Percentiles rank a stretch among this genome's conserved stretches.
Conservation (phyloP, 768 basidiomycete genomes). For the Pilatotrama ljubarskyi region DNA sequence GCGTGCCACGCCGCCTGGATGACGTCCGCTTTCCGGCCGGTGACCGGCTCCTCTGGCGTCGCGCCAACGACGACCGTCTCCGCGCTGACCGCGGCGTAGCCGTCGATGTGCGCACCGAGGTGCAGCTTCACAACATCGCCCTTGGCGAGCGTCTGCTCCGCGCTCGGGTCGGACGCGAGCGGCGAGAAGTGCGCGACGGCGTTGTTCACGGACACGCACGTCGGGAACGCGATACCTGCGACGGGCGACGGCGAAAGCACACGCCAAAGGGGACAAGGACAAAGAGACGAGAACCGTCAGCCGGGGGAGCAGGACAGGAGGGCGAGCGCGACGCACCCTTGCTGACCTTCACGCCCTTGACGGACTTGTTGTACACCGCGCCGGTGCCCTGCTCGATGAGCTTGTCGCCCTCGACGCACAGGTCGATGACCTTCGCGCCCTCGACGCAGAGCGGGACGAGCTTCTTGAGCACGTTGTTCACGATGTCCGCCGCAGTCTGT, state of each 20-base stretch:
- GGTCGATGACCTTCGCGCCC: constrained; percentile 86
- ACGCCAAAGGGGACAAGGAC: neutral
- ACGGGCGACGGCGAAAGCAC: neutral
- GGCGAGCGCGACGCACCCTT: constrained; percentile 62
- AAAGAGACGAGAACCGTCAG: neutral
- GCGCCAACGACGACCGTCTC: constrained; percentile 93
- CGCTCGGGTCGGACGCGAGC: constrained; percentile 80
- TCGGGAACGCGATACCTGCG: constrained; percentile 91
- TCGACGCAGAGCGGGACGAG: constrained; percentile 74
- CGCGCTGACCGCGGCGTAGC: constrained; percentile 90
- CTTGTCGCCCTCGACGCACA: constrained; percentile 92
- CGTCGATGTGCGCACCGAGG: constrained; percentile 97
- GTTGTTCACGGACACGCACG: constrained; percentile 92
- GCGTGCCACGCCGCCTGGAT: constrained; percentile 93
- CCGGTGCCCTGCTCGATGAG: constrained; percentile 85
- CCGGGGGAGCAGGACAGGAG: neutral
- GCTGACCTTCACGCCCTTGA: constrained; percentile 83
- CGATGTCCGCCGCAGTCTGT: constrained; percentile 90
- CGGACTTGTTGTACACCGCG: constrained; percentile 85
- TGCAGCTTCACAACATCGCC: constrained; percentile 96
- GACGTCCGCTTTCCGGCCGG: constrained; percentile 86
- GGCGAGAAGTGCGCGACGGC: constrained; percentile 95
- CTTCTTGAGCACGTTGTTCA: constrained; percentile 81
- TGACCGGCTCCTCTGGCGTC: constrained; percentile 68
- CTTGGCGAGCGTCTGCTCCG: constrained; percentile 68